A percentile compares a stretch with the other conserved stretches of the same genome.
These are phyloP conservation scores for Ceratocystis ficicola DNA, from an alignment of 2,329 filamentous ascomycete species.

Conservation along the genomic window DNA sequence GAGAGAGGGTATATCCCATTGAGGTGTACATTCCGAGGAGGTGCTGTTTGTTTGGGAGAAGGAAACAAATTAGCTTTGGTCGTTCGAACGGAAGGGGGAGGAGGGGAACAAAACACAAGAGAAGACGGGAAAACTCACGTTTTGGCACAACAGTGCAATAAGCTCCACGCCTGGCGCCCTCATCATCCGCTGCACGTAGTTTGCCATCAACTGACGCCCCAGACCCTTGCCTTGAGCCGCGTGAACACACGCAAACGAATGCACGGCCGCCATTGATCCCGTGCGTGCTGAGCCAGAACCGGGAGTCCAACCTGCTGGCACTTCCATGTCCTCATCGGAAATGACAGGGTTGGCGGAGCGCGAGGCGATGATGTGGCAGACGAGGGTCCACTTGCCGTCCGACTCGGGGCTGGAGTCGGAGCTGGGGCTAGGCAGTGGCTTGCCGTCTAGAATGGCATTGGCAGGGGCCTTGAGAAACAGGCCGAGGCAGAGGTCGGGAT, in stretches of 20 bases:
- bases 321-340: constrained; percentile 64
- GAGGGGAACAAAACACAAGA: neutral
- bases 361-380: constrained; percentile 69
- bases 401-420: constrained; percentile 20
- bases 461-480: constrained; percentile 51
- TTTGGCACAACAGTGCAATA: constrained; percentile 64
- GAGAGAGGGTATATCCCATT: constrained; percentile 54
- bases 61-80: neutral
- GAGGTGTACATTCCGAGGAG: constrained; percentile 63
- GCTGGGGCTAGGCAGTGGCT: neutral
- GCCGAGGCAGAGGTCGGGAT: constrained; percentile 66
- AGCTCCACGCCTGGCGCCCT: constrained; percentile 57
- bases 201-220: constrained; percentile 59
- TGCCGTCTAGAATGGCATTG: constrained; percentile 23
- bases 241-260: constrained; percentile 70
- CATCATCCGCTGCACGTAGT: constrained; percentile 66
- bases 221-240: constrained; percentile 62
- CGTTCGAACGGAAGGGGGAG: neutral
- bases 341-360: constrained; percentile 51
- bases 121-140: constrained; percentile 35
- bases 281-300: constrained; percentile 23
- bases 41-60: constrained; percentile 32
- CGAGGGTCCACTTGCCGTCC: constrained; percentile 41
- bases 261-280: constrained; percentile 65
- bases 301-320: constrained; percentile 55